phyloP scores from a whole-genome alignment of 2,329 filamentous ascomycete genomes.

The Fusarium brachygibbosum region DNA sequence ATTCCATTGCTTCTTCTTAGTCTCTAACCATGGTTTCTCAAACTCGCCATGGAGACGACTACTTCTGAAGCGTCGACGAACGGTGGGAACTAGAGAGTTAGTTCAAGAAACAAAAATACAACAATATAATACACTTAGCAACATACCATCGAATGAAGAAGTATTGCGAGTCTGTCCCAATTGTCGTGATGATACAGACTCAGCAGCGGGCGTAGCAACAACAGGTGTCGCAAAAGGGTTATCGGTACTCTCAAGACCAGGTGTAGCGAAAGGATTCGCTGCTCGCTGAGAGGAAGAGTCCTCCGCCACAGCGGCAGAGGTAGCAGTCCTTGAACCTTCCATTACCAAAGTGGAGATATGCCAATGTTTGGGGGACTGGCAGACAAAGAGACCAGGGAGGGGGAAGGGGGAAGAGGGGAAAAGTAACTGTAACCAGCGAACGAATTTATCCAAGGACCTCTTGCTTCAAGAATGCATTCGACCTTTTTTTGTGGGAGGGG shows the following conservation, averaged over 20 bases:
- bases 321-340: constrained; percentile 38
- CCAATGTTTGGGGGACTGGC: constrained; percentile 26
- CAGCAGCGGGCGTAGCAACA: constrained; percentile 38
- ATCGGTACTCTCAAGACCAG: constrained; percentile 33
- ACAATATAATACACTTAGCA: accelerated
- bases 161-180: constrained; percentile 16
- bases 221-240: constrained; percentile 43
- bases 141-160: constrained; percentile 39
- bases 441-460: constrained; percentile 15
- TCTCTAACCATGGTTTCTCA: constrained; percentile 47
- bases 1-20: constrained; percentile 43
- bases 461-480: constrained; percentile 11
- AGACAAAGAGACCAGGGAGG: constrained; percentile 24
- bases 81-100: constrained; percentile 13
- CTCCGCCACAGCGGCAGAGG: constrained; percentile 21
- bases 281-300: constrained; percentile 17
- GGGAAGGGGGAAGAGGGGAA: neutral
- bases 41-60: constrained; percentile 45
- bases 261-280: constrained; percentile 30
- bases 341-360: constrained; percentile 29
- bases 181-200: constrained; percentile 34
- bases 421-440: constrained; percentile 4
- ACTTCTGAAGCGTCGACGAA: constrained; percentile 52
- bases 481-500: neutral
- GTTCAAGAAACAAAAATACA: neutral